Base-by-base conservation (phyloP, 148 eudicot species). In the Fagopyrum tataricum region DNA sequence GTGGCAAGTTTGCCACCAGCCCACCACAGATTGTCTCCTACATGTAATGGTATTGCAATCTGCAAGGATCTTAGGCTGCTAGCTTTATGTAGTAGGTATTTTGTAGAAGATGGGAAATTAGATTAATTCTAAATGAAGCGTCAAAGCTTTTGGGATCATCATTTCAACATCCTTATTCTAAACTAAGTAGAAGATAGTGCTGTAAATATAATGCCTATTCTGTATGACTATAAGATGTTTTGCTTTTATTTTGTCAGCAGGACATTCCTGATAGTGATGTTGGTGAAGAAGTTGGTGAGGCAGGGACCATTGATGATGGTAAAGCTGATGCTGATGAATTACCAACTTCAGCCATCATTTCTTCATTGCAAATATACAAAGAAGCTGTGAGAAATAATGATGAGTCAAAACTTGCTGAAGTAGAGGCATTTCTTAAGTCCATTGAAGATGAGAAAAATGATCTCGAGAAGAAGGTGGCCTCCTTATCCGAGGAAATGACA, bases 311-410 rank as follows among this genome's bases (percentile, higher is more conserved):
- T 67, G 87, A 81, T 81, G 86, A 69, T 72, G 89, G 67, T 26
- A 76, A 18, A 73, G 43, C 75, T 48, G 81, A 71, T 73, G 72
- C 77, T 59, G 91, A 86, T 14, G 69, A 64, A 74, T n/a, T 80
- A 41, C 79, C 86, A n/a, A n/a, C 80, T 76, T 87, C 91, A 31
- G 78, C 79, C 13, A 78, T 86, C 67, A 47, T 82, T 72, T 72
- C 76, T 40, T 82, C 87, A 20, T 76, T 93, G 59, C 79, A 79
- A 43, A 49, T 75, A 41, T 93, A 90, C 82, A 89, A 84, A 87
- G 89, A 90, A 79, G 98, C 98, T 73, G 23, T 93, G 73, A 79
- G 70, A 67, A 84, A 75, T 72, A 81, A 84, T 14, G 90, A 93
- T 26, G 94, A 87, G 74, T 75, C 88, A 44, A 87, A 82, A 86